Evolutionary conservation across 2,329 filamentous ascomycete species (phyloP), one percentile per base, ranked within the genome.

Genomic region (Fusarium praegraminearum): DNA sequence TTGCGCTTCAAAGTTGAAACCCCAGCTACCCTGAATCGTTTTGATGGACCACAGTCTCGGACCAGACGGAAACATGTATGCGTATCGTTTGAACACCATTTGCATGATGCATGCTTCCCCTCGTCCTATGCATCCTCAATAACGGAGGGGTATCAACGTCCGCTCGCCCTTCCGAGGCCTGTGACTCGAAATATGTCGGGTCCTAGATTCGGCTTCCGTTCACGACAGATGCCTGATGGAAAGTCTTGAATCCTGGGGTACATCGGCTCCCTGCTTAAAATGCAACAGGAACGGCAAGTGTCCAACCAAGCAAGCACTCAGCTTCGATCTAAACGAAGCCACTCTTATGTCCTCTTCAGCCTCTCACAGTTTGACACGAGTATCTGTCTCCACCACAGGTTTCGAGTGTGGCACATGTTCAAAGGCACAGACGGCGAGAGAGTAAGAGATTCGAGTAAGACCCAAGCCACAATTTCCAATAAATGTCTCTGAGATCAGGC

Each of bases 351-450:
- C 38, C 56, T 51, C 36, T 49, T 65, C 63, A 69, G 72, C 76
- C 76, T 78, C 75, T 78, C 76, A 78, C 67, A 76, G 74, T 50
- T 64, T 71, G 76, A 78, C 76, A 78, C 76, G 76, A 78, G 65
- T 72, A 54, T 65, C 26, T 43, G 52, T 69, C 66, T 58, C 59
- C 69, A 71, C 68, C 36, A 53, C 44, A 55, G 44, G 47, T 54
- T 51, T 54, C 40, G 50, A 62, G 62, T 72, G 71, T 75, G 70
- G 71, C 73, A 74, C 73, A 73, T 67, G 68, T 61, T 50, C 53
- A 61, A 46, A 45, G 56, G 24, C 55, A 26, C 44, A 67, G 43
- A 40, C 52, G 56, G 24, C 47, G 33, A 35, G 16, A 51, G 32
- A 38, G 35, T 20, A 18, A 36, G 22, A 30, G 28, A 35, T 52